These are phyloP conservation scores for Podila horticola DNA, from an alignment of 192 early-diverging fungal genomes.

Conservation along the genomic window DNA sequence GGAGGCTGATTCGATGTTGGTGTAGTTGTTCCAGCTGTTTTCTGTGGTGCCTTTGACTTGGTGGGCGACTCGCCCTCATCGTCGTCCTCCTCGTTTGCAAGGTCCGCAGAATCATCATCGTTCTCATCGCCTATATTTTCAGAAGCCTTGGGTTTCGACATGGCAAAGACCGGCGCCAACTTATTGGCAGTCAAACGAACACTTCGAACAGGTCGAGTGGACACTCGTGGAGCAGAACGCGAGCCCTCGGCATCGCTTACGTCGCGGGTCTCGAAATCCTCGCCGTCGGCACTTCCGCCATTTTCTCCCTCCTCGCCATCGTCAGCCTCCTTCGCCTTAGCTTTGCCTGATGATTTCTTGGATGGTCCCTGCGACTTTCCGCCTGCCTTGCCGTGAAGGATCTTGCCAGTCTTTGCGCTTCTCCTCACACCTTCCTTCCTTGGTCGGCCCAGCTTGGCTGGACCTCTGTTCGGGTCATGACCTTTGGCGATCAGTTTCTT, in stretches of 20 bases:
- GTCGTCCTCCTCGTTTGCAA: too few relatives aligned
- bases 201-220: too few relatives aligned
- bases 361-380: neutral
- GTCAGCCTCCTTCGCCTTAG: neutral
- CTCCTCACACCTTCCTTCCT: slow-evolving; percentile 12
- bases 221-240: neutral
- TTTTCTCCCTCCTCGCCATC: slow-evolving; percentile 3
- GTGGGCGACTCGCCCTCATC: too few relatives aligned
- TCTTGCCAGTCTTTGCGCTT: neutral
- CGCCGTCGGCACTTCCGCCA: neutral
- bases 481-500: slow-evolving; percentile 19
- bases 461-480: neutral
- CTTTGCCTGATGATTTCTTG: neutral
- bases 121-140: too few relatives aligned
- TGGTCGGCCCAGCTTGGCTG: slow-evolving; percentile 18
- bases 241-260: neutral
- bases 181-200: too few relatives aligned
- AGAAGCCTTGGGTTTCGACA: too few relatives aligned
- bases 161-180: too few relatives aligned
- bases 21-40: too few relatives aligned
- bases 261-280: neutral
- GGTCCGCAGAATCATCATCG: too few relatives aligned
- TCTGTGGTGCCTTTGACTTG: too few relatives aligned
- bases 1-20: too few relatives aligned
- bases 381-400: neutral